Conservation (phyloP, 1,284 basidiomycete species). For the Moniliophthora roreri region DNA sequence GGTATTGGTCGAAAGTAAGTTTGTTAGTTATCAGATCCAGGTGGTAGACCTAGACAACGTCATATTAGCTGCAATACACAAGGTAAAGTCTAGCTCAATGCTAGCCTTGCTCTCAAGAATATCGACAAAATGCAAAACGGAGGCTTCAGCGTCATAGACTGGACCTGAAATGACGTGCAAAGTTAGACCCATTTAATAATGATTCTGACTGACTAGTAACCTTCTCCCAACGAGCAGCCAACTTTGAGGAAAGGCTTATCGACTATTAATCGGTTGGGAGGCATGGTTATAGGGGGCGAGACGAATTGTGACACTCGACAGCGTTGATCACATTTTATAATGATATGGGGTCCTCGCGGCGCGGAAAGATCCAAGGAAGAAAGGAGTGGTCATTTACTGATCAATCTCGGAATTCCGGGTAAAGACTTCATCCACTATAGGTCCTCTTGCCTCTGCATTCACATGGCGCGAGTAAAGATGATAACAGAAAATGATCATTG, state of each 20-base stretch:
- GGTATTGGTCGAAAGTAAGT: constrained; percentile 45
- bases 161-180: constrained; percentile 42
- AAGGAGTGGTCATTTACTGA: constrained; percentile 1
- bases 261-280: constrained; percentile 27
- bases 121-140: constrained; percentile 65
- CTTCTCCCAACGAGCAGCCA: constrained; percentile 66
- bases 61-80: neutral
- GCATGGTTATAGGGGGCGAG: neutral
- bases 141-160: constrained; percentile 54
- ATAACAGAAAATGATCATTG: constrained; percentile 3
- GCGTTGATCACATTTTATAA: neutral
- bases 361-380: neutral
- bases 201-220: constrained; percentile 28
- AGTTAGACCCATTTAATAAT: too few relatives aligned
- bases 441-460: too few relatives aligned
- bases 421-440: constrained; percentile 8
- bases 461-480: too few relatives aligned
- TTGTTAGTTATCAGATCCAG: constrained; percentile 41
- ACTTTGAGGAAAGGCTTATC: constrained; percentile 49
- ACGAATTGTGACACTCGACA: neutral
- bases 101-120: constrained; percentile 56
- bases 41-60: constrained; percentile 48
- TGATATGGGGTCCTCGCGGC: neutral
- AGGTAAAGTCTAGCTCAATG: neutral
- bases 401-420: constrained; percentile 12